Evolutionary conservation across 2,329 filamentous ascomycete species (phyloP).

Genomic region (Ophiobolus disseminans): DNA sequence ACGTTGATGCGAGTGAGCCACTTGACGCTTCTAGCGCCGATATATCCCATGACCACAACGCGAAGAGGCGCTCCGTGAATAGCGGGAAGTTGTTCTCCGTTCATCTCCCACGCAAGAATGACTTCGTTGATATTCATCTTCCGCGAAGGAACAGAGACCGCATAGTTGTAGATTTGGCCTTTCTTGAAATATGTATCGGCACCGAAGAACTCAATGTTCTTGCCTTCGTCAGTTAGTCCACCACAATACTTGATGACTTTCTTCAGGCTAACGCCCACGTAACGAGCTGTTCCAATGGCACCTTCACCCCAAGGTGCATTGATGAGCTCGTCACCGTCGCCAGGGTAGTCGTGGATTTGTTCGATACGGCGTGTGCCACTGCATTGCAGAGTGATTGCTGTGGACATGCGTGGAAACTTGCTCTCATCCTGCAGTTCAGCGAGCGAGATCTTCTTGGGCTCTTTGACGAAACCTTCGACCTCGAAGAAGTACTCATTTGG

Average conservation of each 20-base stretch:
- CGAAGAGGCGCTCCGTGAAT: conserved; percentile 72
- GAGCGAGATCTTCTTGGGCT: conserved; percentile 64
- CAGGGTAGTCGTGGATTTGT: conserved; percentile 70
- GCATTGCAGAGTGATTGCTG: conserved; percentile 69
- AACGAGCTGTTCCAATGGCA: conserved; percentile 70
- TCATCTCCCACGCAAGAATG: conserved; percentile 75
- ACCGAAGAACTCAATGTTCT: conserved; percentile 72
- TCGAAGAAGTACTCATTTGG: conserved; percentile 60
- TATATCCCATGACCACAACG: conserved; percentile 69
- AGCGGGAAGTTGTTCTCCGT: conserved; percentile 66
- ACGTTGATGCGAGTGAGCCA: conserved; percentile 70
- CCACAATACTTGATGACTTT: conserved; percentile 75
- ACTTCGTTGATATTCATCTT: conserved; percentile 74
- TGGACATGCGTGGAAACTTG: conserved; percentile 66
- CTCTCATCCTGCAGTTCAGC: conserved; percentile 67
- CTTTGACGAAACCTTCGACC: conserved; percentile 67
- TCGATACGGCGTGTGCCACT: conserved; percentile 73
- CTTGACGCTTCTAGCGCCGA: conserved; percentile 69
- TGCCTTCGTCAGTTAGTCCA: conserved; percentile 61
- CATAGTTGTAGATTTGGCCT: conserved; percentile 69
- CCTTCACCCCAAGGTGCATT: conserved; percentile 57
- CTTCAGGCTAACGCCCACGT: conserved; percentile 70
- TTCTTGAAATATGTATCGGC: conserved; percentile 78
- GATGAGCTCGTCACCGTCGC: conserved; percentile 68
- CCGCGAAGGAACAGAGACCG: conserved; percentile 69